phyloP scores from a whole-genome alignment of 768 basidiomycete genomes.

The Rhodotorula kratochvilovae region DNA sequence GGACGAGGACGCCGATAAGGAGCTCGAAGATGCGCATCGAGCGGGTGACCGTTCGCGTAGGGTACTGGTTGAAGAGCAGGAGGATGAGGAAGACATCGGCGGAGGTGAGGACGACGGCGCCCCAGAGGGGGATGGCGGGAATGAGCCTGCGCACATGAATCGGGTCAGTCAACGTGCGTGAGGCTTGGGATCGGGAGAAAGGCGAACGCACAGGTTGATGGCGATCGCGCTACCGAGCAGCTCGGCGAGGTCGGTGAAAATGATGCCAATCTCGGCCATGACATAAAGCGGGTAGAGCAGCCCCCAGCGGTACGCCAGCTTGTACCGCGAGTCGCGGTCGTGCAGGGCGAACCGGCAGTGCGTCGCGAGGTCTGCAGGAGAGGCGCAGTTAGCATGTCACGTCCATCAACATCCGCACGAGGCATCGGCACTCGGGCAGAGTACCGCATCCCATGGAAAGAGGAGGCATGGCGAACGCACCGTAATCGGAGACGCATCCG shows the following conservation, averaged over 20 bases:
- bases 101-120: conserved; percentile 64
- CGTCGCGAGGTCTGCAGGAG: conserved; percentile 55
- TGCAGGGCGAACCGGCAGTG: conserved; percentile 65
- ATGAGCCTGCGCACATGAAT: conserved; percentile 51
- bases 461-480: conserved; percentile 1
- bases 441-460: too few relatives aligned
- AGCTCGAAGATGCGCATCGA: conserved; percentile 43
- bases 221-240: conserved; percentile 76
- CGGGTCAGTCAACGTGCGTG: not conserved
- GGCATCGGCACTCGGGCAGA: not conserved
- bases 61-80: conserved; percentile 42
- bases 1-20: conserved; percentile 44
- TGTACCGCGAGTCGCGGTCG: conserved; percentile 55
- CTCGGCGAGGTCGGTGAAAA: conserved; percentile 56
- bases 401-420: too few relatives aligned
- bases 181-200: not conserved
- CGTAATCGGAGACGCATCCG: conserved; percentile 52
- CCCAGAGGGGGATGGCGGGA: conserved; percentile 65
- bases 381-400: not conserved
- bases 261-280: conserved; percentile 45
- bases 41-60: conserved; percentile 29
- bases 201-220: conserved; percentile 55
- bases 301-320: conserved; percentile 16
- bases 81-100: conserved; percentile 68
- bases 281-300: conserved; percentile 40